phyloP scores from a whole-genome alignment of 805 yeast genomes.

The Suhomyces sp. region DNA sequence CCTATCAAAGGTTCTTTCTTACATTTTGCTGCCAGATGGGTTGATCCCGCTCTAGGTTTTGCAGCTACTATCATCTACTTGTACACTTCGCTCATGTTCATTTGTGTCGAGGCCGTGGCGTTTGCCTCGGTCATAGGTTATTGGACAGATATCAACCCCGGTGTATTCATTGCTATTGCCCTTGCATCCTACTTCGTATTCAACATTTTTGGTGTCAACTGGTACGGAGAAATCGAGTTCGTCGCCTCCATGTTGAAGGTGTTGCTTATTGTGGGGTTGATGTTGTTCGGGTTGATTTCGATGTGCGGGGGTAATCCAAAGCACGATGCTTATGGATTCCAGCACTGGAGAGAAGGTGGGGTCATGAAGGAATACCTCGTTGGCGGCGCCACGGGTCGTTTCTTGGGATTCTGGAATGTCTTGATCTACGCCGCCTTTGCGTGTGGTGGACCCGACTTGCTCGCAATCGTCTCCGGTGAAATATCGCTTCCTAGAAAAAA shows the following conservation, averaged over 20 bases:
- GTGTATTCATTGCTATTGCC: slow-evolving; percentile 28
- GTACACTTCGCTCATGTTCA: slow-evolving; percentile 32
- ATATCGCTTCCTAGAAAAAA: slow-evolving; percentile 39
- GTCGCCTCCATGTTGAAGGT: slow-evolving; percentile 42
- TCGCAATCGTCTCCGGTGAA: slow-evolving; percentile 39
- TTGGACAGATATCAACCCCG: slow-evolving; percentile 33
- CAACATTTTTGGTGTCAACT: slow-evolving; percentile 44
- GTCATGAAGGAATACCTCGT: slow-evolving; percentile 25
- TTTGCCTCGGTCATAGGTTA: slow-evolving; percentile 27
- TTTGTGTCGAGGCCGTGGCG: slow-evolving; percentile 33
- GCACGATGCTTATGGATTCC: slow-evolving; percentile 33
- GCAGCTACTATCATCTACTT: slow-evolving; percentile 32
- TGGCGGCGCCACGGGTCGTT: slow-evolving; percentile 56
- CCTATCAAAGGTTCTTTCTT: slow-evolving; percentile 37
- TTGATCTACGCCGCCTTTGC: slow-evolving; percentile 65
- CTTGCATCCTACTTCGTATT: slow-evolving; percentile 26
- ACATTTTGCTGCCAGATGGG: slow-evolving; percentile 33
- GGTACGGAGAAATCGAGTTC: slow-evolving; percentile 56
- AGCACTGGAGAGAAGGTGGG: slow-evolving; percentile 35
- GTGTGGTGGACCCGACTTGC: slow-evolving; percentile 49
- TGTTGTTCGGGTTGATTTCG: slow-evolving; percentile 33
- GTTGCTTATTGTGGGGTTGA: slow-evolving; percentile 35
- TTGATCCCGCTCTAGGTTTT: slow-evolving; percentile 37
- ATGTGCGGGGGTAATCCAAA: slow-evolving; percentile 40
- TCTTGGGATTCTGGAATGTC: slow-evolving; percentile 62